Conservation (phyloP, 2,329 filamentous ascomycete genomes). For the Shiraia sp. region DNA sequence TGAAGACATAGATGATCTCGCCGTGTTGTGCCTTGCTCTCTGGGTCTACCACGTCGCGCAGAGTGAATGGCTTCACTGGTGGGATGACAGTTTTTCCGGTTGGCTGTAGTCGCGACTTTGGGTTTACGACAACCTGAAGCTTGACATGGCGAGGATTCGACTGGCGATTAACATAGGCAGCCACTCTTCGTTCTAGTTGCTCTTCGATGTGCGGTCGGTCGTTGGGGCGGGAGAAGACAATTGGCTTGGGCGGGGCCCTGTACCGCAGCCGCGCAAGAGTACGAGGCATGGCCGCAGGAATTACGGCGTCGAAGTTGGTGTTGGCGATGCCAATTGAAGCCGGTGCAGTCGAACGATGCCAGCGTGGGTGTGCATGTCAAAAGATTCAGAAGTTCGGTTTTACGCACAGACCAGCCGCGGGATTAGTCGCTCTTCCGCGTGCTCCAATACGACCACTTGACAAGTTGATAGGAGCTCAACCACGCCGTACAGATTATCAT, state of each 20-base stretch:
- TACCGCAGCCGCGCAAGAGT: conserved; percentile 32
- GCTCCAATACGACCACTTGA: conserved; percentile 24
- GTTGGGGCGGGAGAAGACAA: conserved; percentile 17
- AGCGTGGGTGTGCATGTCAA: conserved; percentile 6
- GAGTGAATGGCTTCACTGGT: conserved; percentile 34
- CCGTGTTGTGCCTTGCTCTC: conserved; percentile 48
- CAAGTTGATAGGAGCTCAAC: conserved; percentile 3
- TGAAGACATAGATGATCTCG: conserved; percentile 65
- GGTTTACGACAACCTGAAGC: conserved; percentile 29
- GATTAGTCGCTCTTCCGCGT: conserved; percentile 12
- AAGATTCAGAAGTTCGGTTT: conserved; percentile 12
- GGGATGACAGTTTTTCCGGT: conserved; percentile 16
- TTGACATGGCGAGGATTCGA: conserved; percentile 29
- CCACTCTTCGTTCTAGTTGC: conserved; percentile 15
- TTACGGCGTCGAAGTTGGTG: no score
- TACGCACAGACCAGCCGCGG: conserved; percentile 16
- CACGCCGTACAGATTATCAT: conserved; percentile 12
- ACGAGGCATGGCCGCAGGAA: conserved; percentile 34
- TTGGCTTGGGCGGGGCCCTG: conserved; percentile 20
- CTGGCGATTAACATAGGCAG: conserved; percentile 26
- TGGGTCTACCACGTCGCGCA: conserved; percentile 47
- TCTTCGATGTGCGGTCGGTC: conserved; percentile 4
- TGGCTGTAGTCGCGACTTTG: conserved; percentile 23
- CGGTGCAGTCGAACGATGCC: conserved; percentile 8
- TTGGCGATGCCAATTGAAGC: conserved; percentile 9